These are phyloP conservation scores for Microbotryum scabiosae DNA, from an alignment of 1,284 basidiomycete species.

Conservation along the genomic window DNA sequence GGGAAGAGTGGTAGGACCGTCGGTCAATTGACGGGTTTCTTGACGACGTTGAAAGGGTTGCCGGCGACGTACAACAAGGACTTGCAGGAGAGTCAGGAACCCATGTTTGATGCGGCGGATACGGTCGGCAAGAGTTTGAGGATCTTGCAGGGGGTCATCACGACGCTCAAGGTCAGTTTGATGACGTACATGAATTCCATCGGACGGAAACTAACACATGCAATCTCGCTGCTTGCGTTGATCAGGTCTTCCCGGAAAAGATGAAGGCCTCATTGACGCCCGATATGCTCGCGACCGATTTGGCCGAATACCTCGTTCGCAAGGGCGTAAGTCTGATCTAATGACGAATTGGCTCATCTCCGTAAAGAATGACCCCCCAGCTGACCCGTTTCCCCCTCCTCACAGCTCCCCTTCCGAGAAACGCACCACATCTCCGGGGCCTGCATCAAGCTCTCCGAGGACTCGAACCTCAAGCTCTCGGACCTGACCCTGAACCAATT, in stretches of 20 bases:
- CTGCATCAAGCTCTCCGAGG: constrained; percentile 87
- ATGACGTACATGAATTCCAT: no score
- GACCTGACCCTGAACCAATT: constrained; percentile 73
- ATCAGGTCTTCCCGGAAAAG: constrained; percentile 73
- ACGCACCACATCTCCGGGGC: constrained; percentile 97
- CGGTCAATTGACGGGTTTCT: constrained; percentile 94
- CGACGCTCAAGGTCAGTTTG: constrained; percentile 71
- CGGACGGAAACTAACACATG: background rate
- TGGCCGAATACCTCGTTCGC: constrained; percentile 95
- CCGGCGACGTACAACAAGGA: constrained; percentile 99
- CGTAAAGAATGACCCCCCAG: background rate
- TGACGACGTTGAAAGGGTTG: constrained; percentile 94
- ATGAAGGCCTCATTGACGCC: constrained; percentile 86
- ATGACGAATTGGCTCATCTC: no score
- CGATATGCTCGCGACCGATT: constrained; percentile 93
- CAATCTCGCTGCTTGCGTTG: background rate
- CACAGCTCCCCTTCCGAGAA: constrained; percentile 78
- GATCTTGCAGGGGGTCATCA: constrained; percentile 89
- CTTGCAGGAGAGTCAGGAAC: constrained; percentile 97
- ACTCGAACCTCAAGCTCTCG: constrained; percentile 67
- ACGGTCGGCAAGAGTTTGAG: constrained; percentile 80
- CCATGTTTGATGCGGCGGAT: constrained; percentile 87
- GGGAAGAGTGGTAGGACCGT: constrained; percentile 93
- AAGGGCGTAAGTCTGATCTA: constrained; percentile 67
- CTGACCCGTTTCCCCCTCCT: constrained; percentile 1